A percentile compares a stretch with the other conserved stretches of the same genome.
These are phyloP conservation scores for Hypoxylon rickii DNA, from an alignment of 495 filamentous ascomycete genomes.

Conservation along the genomic window DNA sequence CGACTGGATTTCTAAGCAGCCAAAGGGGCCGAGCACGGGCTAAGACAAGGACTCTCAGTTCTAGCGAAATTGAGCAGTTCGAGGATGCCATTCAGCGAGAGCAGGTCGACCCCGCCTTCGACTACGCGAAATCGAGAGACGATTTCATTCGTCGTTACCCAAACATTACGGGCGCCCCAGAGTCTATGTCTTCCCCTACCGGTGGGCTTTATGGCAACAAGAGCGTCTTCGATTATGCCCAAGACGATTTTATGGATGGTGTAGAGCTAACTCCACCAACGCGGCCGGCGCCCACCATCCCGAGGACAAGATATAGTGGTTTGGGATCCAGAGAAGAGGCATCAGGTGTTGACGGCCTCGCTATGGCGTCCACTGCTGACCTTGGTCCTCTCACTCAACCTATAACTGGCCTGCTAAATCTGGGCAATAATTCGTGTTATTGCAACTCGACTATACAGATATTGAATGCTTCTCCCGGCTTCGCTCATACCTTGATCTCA, in stretches of 20 bases:
- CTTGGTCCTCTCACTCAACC: neutral
- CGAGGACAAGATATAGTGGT: conserved; percentile 86
- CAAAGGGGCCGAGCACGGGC: conserved; percentile 13
- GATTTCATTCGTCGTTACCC: conserved; percentile 86
- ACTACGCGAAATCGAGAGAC: conserved; percentile 59
- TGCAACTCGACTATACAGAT: conserved; percentile 85
- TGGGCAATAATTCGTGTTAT: conserved; percentile 77
- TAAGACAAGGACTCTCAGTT: conserved; percentile 31
- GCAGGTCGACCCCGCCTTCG: conserved; percentile 47
- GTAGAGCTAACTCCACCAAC: conserved; percentile 52
- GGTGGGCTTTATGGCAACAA: conserved; percentile 2
- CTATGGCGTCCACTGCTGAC: conserved; percentile 25
- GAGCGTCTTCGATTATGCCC: conserved; percentile 15
- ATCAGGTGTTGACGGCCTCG: conserved; percentile 37
- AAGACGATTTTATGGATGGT: conserved; percentile 44
- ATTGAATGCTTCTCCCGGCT: conserved; percentile 71
- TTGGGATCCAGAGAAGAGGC: conserved; percentile 64
- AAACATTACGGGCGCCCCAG: conserved; percentile 66
- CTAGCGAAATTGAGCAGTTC: conserved; percentile 47
- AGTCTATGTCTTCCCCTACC: conserved; percentile 68
- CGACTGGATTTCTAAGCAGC: conserved; percentile 13
- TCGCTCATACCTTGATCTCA: no score
- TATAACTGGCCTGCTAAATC: conserved; percentile 76
- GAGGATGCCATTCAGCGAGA: conserved; percentile 48
- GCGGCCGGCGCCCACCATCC: conserved; percentile 82